Conservation (phyloP, 2,329 filamentous ascomycete species). For the Aureobasidium vineae region DNA sequence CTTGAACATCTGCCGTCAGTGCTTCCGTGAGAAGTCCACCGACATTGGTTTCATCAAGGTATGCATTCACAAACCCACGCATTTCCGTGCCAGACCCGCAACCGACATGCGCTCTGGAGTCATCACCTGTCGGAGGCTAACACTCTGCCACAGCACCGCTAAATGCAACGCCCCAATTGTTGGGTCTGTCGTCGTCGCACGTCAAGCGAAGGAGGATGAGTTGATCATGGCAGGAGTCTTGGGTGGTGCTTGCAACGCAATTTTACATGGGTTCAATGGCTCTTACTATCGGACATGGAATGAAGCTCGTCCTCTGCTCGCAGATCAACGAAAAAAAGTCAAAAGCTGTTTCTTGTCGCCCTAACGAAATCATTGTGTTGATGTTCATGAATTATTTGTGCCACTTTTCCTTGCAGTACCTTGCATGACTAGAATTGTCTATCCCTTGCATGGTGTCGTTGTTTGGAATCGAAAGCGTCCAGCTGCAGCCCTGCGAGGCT, state of each 20-base stretch:
- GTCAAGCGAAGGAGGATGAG: conserved; percentile 21
- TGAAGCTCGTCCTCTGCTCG: conserved; percentile 26
- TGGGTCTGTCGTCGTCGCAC: conserved; percentile 21
- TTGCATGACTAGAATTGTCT: not conserved
- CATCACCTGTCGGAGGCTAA: conserved; percentile 25
- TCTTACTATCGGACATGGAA: conserved; percentile 28
- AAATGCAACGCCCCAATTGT: conserved; percentile 30
- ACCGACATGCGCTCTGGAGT: conserved; percentile 24
- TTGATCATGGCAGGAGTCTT: conserved; percentile 27
- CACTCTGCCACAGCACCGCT: conserved; percentile 36
- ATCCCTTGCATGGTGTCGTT: not conserved
- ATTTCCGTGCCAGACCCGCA: conserved; percentile 23
- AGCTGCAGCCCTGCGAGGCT: conserved; percentile 9
- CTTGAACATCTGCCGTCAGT: conserved; percentile 75
- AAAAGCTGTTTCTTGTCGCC: conserved; percentile 25
- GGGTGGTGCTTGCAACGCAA: conserved; percentile 24
- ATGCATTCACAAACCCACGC: conserved; percentile 30
- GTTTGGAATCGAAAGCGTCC: no score
- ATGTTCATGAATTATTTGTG: not conserved
- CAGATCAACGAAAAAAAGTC: conserved; percentile 24
- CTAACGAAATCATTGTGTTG: conserved; percentile 21
- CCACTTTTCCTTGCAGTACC: conserved; percentile 1
- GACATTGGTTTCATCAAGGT: conserved; percentile 71
- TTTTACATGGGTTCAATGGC: conserved; percentile 23
- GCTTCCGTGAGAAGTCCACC: conserved; percentile 66